These are phyloP conservation scores for Sideroxylon spinosum DNA, from an alignment of 179 eudicot species.

Conservation along the genomic window DNA sequence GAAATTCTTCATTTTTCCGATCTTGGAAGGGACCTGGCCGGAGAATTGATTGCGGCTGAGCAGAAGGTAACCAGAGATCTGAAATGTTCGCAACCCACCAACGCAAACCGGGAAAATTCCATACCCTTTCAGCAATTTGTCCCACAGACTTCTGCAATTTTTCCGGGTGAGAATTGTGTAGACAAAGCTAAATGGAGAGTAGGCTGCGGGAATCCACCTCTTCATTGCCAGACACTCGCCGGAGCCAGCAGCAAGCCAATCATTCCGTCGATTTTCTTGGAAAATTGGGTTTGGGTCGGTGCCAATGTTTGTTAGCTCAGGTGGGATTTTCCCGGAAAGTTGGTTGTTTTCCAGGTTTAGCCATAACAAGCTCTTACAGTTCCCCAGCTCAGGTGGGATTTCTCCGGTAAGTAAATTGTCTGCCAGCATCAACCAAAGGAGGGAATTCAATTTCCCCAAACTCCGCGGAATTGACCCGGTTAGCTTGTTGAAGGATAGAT, in stretches of 20 bases:
- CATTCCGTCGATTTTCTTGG: constrained; percentile 34
- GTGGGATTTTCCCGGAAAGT: constrained; percentile 59
- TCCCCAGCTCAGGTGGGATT: constrained; percentile 78
- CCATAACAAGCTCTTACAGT: constrained; percentile 86
- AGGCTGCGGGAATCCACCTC: constrained; percentile 95
- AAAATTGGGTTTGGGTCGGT: constrained; percentile 55
- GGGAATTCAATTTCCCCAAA: constrained; percentile 67
- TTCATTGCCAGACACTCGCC: constrained; percentile 81
- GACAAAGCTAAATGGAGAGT: constrained; percentile 94
- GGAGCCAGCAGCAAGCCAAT: constrained; percentile 36
- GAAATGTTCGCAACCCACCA: constrained; percentile 42
- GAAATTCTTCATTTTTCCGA: constrained; percentile 66
- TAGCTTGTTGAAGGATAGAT: constrained; percentile 66
- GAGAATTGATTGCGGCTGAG: constrained; percentile 70
- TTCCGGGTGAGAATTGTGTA: constrained; percentile 66
- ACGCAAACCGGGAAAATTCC: constrained; percentile 72
- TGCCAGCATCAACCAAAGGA: constrained; percentile 93
- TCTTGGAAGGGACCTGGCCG: constrained; percentile 59
- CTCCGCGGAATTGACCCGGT: constrained; percentile 68
- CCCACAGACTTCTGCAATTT: constrained; percentile 72
- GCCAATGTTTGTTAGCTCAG: constrained; percentile 62
- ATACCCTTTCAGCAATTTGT: constrained; percentile 62
- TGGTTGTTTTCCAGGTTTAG: constrained; percentile 72
- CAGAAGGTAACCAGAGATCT: constrained; percentile 76
- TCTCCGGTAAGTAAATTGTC: constrained; percentile 66